These are phyloP conservation scores for Aphanomyces cochlioides DNA, from an alignment of 352 stramenopile species.

Conservation along the genomic window DNA sequence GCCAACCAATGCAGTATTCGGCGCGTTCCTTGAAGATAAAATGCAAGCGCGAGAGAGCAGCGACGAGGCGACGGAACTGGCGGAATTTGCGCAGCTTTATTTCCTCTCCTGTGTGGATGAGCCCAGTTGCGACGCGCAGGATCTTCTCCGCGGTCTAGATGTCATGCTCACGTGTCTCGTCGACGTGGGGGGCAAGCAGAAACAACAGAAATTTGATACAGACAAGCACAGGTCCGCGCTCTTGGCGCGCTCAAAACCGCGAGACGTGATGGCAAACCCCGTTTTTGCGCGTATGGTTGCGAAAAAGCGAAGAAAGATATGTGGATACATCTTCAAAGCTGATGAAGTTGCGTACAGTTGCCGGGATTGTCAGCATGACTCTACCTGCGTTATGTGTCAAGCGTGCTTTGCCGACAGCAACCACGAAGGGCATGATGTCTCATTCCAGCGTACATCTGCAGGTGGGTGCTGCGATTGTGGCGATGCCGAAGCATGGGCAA, in stretches of 20 bases:
- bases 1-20: slow-evolving; percentile 29
- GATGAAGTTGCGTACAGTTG: slow-evolving; percentile 87
- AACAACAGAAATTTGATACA: slow-evolving; percentile 8
- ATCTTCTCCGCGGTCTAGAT: slow-evolving; percentile 18
- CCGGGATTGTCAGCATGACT: slow-evolving; percentile 81
- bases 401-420: slow-evolving; percentile 81
- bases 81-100: slow-evolving; percentile 24
- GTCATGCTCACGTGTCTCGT: slow-evolving; percentile 27
- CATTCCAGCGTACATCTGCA: slow-evolving; percentile 82
- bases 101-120: slow-evolving; percentile 17
- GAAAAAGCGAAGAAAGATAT: slow-evolving; percentile 42
- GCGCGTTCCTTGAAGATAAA: slow-evolving; percentile 1
- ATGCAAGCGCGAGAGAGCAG: background rate
- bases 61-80: slow-evolving; percentile 6
- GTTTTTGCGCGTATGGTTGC: slow-evolving; percentile 20
- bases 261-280: slow-evolving; percentile 22
- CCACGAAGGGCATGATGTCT: slow-evolving; percentile 68
- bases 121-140: background rate
- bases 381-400: slow-evolving; percentile 82
- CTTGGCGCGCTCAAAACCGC: background rate
- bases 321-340: slow-evolving; percentile 75
- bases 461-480: slow-evolving; percentile 84
- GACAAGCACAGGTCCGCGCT: background rate
- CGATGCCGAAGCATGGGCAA: slow-evolving; percentile 61
- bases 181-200: slow-evolving; percentile 19